Evolutionary conservation across 768 basidiomycete genomes (phyloP).

Genomic region (Podaxis sp.): DNA sequence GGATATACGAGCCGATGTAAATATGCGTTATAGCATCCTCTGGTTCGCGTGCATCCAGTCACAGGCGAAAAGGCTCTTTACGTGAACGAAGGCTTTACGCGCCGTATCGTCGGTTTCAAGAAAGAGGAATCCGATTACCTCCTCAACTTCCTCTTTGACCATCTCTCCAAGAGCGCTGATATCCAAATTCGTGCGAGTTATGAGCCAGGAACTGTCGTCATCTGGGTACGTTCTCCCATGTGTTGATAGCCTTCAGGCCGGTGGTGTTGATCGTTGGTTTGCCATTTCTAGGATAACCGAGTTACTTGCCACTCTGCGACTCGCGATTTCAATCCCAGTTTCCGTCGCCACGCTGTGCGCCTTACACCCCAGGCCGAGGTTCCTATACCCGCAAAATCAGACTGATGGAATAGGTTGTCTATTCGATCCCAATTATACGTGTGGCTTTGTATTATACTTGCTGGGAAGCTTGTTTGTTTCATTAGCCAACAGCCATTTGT

Average conservation of each 20-base stretch:
- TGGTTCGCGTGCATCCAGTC: slow-evolving; percentile 55
- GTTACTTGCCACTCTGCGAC: slow-evolving; percentile 43
- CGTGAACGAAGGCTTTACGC: slow-evolving; percentile 52
- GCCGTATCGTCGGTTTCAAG: slow-evolving; percentile 51
- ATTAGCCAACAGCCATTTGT: no score
- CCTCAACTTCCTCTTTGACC: slow-evolving; percentile 50
- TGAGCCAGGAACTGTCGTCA: slow-evolving; percentile 49
- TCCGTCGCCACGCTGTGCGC: slow-evolving; percentile 41
- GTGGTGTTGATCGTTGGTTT: background rate
- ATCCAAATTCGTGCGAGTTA: slow-evolving; percentile 48
- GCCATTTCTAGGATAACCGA: slow-evolving; percentile 37
- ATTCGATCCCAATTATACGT: background rate
- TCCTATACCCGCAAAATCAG: slow-evolving; percentile 15
- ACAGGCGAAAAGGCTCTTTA: slow-evolving; percentile 60
- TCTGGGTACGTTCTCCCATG: slow-evolving; percentile 37
- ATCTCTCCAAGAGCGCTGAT: slow-evolving; percentile 45
- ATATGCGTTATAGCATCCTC: slow-evolving; percentile 34
- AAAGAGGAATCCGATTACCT: slow-evolving; percentile 52
- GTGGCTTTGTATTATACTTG: no score
- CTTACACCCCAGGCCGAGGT: slow-evolving; percentile 47
- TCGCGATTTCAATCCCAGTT: slow-evolving; percentile 31
- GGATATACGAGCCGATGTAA: background rate
- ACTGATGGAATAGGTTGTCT: background rate
- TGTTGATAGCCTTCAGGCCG: background rate
- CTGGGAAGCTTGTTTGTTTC: no score